phyloP scores from a whole-genome alignment of 2,329 filamentous ascomycete genomes.

The Clonostachys sp. region DNA sequence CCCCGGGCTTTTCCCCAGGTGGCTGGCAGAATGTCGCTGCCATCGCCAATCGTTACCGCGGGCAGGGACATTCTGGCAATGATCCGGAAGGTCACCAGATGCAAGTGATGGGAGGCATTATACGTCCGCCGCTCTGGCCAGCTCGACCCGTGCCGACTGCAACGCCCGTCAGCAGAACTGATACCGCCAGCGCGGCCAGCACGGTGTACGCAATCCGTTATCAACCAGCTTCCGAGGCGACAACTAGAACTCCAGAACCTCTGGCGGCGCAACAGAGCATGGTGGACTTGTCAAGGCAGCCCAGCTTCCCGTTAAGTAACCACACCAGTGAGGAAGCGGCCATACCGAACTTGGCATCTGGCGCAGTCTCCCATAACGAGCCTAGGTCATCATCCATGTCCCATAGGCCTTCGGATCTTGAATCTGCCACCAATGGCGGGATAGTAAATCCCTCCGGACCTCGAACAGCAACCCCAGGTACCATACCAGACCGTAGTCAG shows the following conservation, averaged over 20 bases:
- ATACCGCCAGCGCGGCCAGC: constrained; percentile 59
- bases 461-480: too few species aligned
- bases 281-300: constrained; percentile 25
- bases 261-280: constrained; percentile 14
- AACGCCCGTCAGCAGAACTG: constrained; percentile 56
- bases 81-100: constrained; percentile 14
- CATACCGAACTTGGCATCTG: constrained; percentile 4
- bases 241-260: constrained; percentile 38
- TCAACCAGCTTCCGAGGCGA: constrained; percentile 49
- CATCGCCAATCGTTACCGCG: not conserved
- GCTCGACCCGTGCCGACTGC: constrained; percentile 47
- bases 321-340: constrained; percentile 14
- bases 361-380: not conserved
- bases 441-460: too few species aligned
- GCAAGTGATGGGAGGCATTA: constrained; percentile 21
- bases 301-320: constrained; percentile 19
- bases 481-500: too few species aligned
- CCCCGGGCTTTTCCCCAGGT: not conserved
- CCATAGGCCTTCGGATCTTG: too few species aligned
- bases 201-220: constrained; percentile 61
- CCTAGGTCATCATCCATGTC: too few species aligned
- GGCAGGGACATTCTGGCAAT: constrained; percentile 1
- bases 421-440: too few species aligned
- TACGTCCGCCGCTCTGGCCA: constrained; percentile 50
- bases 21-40: not conserved